phyloP scores from a whole-genome alignment of 805 yeast species.

The Isabelozyma heimii region DNA sequence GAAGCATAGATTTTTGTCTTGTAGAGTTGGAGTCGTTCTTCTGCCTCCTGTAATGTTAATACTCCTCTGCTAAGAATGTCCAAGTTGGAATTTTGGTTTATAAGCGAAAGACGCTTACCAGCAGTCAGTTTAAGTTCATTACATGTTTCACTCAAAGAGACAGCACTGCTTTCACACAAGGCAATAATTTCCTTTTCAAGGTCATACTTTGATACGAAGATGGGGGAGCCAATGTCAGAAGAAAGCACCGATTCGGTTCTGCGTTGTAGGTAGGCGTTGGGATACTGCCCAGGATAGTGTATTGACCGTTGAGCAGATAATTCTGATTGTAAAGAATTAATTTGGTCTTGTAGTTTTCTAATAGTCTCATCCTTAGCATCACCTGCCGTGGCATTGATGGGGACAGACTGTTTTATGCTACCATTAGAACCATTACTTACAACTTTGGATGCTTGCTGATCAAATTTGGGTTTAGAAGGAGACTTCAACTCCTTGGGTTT shows the following conservation, averaged over 20 bases:
- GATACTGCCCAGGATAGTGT: background rate
- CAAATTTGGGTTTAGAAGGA: slow-evolving; percentile 5
- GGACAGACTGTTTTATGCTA: too few species aligned
- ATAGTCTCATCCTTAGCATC: slow-evolving; percentile 12
- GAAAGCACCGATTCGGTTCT: background rate
- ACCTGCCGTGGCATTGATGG: slow-evolving; percentile 1
- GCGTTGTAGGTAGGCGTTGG: background rate
- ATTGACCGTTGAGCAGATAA: slow-evolving; percentile 1
- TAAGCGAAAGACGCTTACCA: slow-evolving; percentile 36
- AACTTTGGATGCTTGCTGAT: background rate
- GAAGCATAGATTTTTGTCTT: slow-evolving; percentile 41
- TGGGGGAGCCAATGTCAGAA: slow-evolving; percentile 10
- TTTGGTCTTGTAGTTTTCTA: slow-evolving; percentile 17
- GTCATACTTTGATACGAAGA: slow-evolving; percentile 30
- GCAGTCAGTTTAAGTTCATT: slow-evolving; percentile 45
- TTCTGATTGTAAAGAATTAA: slow-evolving; percentile 13
- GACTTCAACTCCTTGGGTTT: slow-evolving; percentile 16
- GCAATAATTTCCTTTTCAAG: slow-evolving; percentile 40
- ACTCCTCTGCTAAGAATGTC: slow-evolving; percentile 61
- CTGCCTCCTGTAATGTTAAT: slow-evolving; percentile 59
- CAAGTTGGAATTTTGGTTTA: slow-evolving; percentile 18
- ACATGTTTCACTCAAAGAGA: slow-evolving; percentile 42
- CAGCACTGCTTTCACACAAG: slow-evolving; percentile 28
- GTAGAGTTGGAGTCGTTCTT: slow-evolving; percentile 49
- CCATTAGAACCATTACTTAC: background rate